phyloP scores from a whole-genome alignment of 768 basidiomycete genomes.

The Hysterangium stoloniferum region DNA sequence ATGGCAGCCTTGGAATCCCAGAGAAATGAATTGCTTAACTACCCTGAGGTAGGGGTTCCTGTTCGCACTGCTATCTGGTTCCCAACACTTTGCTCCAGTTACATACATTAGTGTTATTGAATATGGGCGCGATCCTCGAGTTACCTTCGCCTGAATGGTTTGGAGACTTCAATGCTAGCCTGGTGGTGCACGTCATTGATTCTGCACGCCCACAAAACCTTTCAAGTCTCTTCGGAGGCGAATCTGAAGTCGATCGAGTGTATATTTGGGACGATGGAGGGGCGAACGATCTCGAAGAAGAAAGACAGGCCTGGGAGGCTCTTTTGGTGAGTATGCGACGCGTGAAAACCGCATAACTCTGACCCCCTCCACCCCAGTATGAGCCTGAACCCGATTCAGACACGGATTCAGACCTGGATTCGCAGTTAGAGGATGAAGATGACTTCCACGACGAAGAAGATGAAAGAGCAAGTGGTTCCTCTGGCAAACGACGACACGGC shows the following conservation, averaged over 20 bases:
- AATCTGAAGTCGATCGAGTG: slow-evolving; percentile 52
- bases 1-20: slow-evolving; percentile 65
- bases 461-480: slow-evolving; percentile 22
- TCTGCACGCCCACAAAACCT: slow-evolving; percentile 87
- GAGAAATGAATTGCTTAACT: slow-evolving; percentile 55
- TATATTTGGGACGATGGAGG: slow-evolving; percentile 92
- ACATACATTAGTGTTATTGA: slow-evolving; percentile 84
- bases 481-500: slow-evolving; percentile 20
- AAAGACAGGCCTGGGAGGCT: slow-evolving; percentile 78
- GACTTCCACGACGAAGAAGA: slow-evolving; percentile 36
- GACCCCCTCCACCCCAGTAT: too few relatives aligned
- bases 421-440: slow-evolving; percentile 31
- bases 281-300: slow-evolving; percentile 58
- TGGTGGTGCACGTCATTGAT: slow-evolving; percentile 90
- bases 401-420: slow-evolving; percentile 39
- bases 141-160: slow-evolving; percentile 70
- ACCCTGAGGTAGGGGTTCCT: slow-evolving; percentile 50
- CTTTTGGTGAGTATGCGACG: slow-evolving; percentile 48
- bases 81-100: slow-evolving; percentile 37
- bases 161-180: slow-evolving; percentile 53
- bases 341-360: neutral
- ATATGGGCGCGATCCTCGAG: slow-evolving; percentile 86
- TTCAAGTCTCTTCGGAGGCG: slow-evolving; percentile 70
- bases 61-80: slow-evolving; percentile 4
- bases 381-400: slow-evolving; percentile 72